Conservation (phyloP, 352 stramenopile species). For the Phytophthora idaei region DNA sequence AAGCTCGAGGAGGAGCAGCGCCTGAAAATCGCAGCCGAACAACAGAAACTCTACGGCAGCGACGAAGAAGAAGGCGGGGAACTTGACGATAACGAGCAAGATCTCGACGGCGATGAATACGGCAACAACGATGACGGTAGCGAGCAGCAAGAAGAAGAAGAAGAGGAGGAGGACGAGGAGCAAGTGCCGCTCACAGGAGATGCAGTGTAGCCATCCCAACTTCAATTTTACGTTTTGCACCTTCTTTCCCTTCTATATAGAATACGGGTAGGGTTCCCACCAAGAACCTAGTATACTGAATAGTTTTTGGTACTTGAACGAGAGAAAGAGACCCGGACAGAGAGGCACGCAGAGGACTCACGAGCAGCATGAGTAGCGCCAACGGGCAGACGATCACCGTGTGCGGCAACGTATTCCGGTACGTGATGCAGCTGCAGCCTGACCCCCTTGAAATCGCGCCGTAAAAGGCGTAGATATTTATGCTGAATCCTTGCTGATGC, state of each 20-base stretch:
- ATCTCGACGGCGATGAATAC: slow-evolving; percentile 34
- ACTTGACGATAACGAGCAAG: slow-evolving; percentile 25
- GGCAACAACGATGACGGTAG: slow-evolving; percentile 4
- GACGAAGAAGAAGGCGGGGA: slow-evolving; percentile 43
- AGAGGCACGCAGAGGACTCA: slow-evolving; percentile 12
- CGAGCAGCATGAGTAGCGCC: slow-evolving; percentile 52
- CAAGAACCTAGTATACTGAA: slow-evolving; percentile 17
- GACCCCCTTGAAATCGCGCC: not conserved
- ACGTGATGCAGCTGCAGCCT: slow-evolving; percentile 10
- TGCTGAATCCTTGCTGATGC: slow-evolving; percentile 10
- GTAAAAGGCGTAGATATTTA: not conserved
- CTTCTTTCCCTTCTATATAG: slow-evolving; percentile 12
- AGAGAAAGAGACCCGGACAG: slow-evolving; percentile 25
- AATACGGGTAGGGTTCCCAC: slow-evolving; percentile 9
- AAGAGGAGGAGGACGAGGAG: slow-evolving; percentile 26
- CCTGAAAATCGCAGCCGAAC: slow-evolving; percentile 38
- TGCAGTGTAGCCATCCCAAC: slow-evolving; percentile 21
- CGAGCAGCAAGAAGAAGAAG: slow-evolving; percentile 22
- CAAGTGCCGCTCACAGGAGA: slow-evolving; percentile 11
- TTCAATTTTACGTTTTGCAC: slow-evolving; percentile 24
- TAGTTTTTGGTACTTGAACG: slow-evolving; percentile 18
- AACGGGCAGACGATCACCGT: slow-evolving; percentile 82
- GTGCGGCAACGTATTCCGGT: slow-evolving; percentile 85
- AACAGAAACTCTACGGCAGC: slow-evolving; percentile 51
- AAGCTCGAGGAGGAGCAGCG: slow-evolving; percentile 51